Conservation (phyloP, 768 basidiomycete species). For the Pleurotus giganteus region DNA sequence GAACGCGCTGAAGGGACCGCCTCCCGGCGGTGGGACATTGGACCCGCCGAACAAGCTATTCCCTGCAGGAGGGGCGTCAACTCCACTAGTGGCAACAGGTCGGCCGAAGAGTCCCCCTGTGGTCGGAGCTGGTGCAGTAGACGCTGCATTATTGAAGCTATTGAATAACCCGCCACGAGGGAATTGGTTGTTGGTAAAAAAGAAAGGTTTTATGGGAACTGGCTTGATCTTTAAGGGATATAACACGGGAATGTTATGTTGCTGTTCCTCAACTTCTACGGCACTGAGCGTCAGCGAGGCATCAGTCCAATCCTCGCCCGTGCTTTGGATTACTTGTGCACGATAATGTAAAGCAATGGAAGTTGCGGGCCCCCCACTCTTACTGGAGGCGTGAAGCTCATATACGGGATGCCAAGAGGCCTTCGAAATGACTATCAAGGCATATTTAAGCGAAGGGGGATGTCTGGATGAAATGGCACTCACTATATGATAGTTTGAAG, state of each 20-base stretch:
- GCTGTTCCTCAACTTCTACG: slow-evolving; percentile 32
- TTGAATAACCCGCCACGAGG: not conserved
- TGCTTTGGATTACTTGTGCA: slow-evolving; percentile 49
- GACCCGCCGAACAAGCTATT: not conserved
- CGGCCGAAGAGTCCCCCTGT: too few species aligned
- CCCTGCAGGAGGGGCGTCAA: not conserved
- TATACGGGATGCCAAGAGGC: slow-evolving; percentile 55
- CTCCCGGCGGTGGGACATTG: not conserved
- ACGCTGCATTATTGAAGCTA: not conserved
- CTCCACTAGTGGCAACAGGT: not conserved
- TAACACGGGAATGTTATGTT: slow-evolving; percentile 33
- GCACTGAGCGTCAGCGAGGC: slow-evolving; percentile 53
- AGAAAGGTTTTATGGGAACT: not conserved
- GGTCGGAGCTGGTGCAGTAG: too few species aligned
- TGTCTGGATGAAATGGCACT: slow-evolving; percentile 15
- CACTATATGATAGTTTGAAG: slow-evolving; percentile 54
- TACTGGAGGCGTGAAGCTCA: slow-evolving; percentile 53
- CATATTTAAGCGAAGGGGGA: not conserved
- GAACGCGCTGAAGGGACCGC: slow-evolving; percentile 7
- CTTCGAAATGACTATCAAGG: slow-evolving; percentile 43
- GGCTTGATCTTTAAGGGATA: slow-evolving; percentile 28
- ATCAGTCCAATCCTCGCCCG: slow-evolving; percentile 61
- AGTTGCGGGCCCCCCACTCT: slow-evolving; percentile 41
- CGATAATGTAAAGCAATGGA: slow-evolving; percentile 52
- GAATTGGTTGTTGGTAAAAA: not conserved